phyloP scores from a whole-genome alignment of 257 asterid species.

The Linderniella brevidens region DNA sequence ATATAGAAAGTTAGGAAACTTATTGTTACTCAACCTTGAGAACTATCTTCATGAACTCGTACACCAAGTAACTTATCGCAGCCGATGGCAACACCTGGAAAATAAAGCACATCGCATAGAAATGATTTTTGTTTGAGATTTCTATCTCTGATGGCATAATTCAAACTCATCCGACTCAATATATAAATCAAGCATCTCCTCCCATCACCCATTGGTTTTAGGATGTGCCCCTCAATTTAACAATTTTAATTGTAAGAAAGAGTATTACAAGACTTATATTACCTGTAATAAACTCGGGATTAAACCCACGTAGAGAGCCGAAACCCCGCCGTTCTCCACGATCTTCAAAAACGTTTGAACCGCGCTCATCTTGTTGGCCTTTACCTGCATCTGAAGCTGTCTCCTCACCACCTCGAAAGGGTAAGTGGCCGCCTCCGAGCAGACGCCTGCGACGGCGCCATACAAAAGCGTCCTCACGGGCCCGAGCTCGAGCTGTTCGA shows the following conservation, averaged over 20 bases:
- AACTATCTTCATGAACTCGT: conserved; percentile 90
- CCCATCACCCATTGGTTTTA: too few species aligned
- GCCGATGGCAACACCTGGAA: conserved; percentile 93
- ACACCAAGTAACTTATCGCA: conserved; percentile 84
- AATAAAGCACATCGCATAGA: not conserved
- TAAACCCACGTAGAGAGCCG: conserved; percentile 80
- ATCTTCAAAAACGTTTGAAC: conserved; percentile 60
- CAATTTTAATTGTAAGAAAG: conserved; percentile 3
- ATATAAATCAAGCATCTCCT: too few species aligned
- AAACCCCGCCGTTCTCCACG: conserved; percentile 80
- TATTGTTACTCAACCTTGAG: conserved; percentile 54
- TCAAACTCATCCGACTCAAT: too few species aligned
- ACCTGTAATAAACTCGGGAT: conserved; percentile 95
- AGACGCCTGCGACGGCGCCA: conserved; percentile 94
- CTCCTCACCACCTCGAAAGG: conserved; percentile 97
- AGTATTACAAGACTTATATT: not conserved
- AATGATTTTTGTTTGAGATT: not conserved
- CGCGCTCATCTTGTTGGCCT: conserved; percentile 61
- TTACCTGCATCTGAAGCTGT: conserved; percentile 93
- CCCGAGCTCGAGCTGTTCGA: conserved; percentile 89
- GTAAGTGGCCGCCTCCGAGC: conserved; percentile 92
- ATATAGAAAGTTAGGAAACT: too few species aligned
- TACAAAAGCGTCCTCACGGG: conserved; percentile 57
- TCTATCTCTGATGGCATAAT: too few species aligned
- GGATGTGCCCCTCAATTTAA: not conserved